Evolutionary conservation across 805 yeast species (phyloP), one percentile per base, ranked within the genome.

Genomic region (Diddensiella caesifluorescens): DNA sequence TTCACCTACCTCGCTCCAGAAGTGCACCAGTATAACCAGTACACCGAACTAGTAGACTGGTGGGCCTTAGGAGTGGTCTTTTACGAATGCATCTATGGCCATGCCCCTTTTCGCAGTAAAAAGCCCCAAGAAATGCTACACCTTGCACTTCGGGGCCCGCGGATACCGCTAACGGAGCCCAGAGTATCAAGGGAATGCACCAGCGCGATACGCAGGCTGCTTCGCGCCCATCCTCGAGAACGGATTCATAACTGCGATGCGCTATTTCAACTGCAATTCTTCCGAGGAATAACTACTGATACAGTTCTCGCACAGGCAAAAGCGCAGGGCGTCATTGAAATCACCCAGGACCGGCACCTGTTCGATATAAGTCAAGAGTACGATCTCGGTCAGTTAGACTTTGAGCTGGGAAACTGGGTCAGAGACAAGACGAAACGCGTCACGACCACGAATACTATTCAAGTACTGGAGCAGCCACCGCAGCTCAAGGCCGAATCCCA

Each of bases 11-110:
- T 57, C 18, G 59, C 62, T 1, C 62, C 62, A 2, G 62, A 57
- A 35, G 54, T 57, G 26, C 57, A 47, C 37, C 39, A 45, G 9
- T 29, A 42, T 3, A 27, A 27, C 4, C 50, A 55, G 13, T 59
- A 56, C 35, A 48, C 54, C 22, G 44, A 49, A 18, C 46, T 48
- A 22, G 52, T 58, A 3, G 64, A 60, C 41, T 56, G 62, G 62
- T 60, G 64, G 64, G 49, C 62, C 1, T 44, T 60, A n/a, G 64
- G 64, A 6, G 51, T 60, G 3, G 59, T 59, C 16, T 41, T 60
- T 36, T 60, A 56, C 39, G 64, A 60, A 35, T 54, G 59, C 44
- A 35, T 55, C 3, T 55, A 55, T 37, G 57, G 57, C 1, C 22
- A 31, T 6, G 48, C 53, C 7, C 63, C 63, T 9, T 59, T 57